Conservation (phyloP, 139 green algal genomes). For the Chlamydomonas applanata region DNA sequence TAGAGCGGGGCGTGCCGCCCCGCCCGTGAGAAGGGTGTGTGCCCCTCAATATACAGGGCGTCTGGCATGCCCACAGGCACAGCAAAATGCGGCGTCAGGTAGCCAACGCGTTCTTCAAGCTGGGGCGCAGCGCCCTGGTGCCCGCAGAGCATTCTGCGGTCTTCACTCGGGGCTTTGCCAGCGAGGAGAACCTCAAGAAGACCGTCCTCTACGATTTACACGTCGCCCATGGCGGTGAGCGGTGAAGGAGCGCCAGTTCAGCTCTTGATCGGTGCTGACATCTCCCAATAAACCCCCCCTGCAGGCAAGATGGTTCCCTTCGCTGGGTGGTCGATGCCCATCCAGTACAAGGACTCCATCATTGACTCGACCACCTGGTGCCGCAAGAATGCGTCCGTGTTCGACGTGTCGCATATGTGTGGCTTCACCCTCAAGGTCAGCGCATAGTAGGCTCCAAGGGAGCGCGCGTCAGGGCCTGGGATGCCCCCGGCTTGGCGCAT, state of each 20-base stretch:
- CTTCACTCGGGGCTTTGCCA: constrained; percentile 49
- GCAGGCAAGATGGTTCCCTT: constrained; percentile 97
- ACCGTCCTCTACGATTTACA: constrained; percentile 93
- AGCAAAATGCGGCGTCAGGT: no score
- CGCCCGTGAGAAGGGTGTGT: no score
- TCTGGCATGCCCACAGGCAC: no score
- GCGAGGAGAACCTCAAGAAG: constrained; percentile 72
- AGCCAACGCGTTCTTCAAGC: no score
- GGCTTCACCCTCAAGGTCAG: constrained; percentile 85
- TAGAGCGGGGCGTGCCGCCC: no score
- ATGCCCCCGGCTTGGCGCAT: neutral
- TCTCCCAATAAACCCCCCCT: neutral
- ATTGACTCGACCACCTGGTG: constrained; percentile 93
- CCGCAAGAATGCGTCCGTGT: constrained; percentile 82
- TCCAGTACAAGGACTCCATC: constrained; percentile 98
- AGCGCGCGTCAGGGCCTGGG: no score
- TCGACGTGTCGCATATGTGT: constrained; percentile 99
- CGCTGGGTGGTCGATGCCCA: constrained; percentile 96
- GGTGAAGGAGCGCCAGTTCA: neutral
- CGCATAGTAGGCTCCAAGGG: neutral
- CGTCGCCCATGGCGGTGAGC: constrained; percentile 74
- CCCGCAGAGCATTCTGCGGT: no score
- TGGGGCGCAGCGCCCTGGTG: no score
- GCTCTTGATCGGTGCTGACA: no score
- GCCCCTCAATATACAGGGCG: no score